These are phyloP conservation scores for Pseudocercospora pini-densiflorae DNA, from an alignment of 2,329 filamentous ascomycete genomes.

Conservation along the genomic window DNA sequence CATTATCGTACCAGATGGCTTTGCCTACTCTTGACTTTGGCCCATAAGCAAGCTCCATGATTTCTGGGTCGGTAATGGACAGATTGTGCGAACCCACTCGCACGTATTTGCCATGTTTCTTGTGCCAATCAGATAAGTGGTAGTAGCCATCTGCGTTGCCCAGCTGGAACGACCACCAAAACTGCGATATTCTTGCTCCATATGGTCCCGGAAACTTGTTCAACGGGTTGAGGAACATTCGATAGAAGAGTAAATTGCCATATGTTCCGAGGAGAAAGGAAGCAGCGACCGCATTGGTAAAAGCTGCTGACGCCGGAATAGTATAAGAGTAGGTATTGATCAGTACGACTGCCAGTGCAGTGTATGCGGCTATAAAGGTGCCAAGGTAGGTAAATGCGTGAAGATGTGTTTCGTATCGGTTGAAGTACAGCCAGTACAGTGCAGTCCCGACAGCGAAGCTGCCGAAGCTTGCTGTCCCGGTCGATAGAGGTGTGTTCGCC, in stretches of 20 bases:
- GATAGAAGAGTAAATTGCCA: constrained; percentile 44
- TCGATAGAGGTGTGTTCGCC: neutral
- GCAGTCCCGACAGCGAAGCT: constrained; percentile 21
- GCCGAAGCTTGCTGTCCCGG: neutral
- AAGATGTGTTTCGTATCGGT: constrained; percentile 37
- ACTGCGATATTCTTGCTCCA: constrained; percentile 38
- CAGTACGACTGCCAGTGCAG: constrained; percentile 24
- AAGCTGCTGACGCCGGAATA: constrained; percentile 19
- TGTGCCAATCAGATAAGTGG: constrained; percentile 40
- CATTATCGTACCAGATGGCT: constrained; percentile 47
- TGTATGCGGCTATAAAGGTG: constrained; percentile 28
- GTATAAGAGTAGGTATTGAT: constrained; percentile 24
- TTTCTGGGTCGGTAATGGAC: constrained; percentile 44
- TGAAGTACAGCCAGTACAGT: constrained; percentile 32
- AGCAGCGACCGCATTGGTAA: constrained; percentile 16
- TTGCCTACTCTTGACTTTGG: constrained; percentile 47
- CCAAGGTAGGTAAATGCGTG: constrained; percentile 32
- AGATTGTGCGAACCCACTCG: constrained; percentile 45
- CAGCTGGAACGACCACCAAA: constrained; percentile 39
- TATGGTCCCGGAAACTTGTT: constrained; percentile 43
- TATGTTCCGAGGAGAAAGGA: constrained; percentile 32
- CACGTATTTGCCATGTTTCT: constrained; percentile 42
- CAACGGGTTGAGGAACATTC: constrained; percentile 42
- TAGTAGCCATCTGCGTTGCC: constrained; percentile 38
- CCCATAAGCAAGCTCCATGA: constrained; percentile 46